Conservation (phyloP, 345 rosid genomes). For the Euphorbia tirucalli region DNA sequence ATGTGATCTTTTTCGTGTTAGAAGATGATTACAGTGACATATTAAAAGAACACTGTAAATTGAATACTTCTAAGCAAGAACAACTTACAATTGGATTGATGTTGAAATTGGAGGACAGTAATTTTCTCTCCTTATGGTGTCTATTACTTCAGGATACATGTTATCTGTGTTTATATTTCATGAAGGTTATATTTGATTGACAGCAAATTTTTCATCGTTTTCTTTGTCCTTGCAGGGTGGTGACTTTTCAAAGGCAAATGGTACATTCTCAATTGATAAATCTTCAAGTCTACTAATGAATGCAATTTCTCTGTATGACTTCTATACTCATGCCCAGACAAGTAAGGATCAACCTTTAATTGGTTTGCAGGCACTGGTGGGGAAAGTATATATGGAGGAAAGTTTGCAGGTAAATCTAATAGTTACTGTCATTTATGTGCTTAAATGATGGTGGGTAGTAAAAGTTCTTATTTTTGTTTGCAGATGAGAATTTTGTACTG, state of each 20-base stretch:
- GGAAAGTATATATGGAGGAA: conserved; percentile 96
- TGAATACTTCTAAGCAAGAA: not conserved
- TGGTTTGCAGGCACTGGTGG: conserved; percentile 99
- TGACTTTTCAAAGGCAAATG: conserved; percentile 76
- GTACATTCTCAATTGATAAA: conserved; percentile 45
- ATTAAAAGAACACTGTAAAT: not conserved
- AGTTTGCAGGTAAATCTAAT: conserved; percentile 68
- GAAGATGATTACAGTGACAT: not conserved
- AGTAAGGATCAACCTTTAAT: conserved; percentile 50
- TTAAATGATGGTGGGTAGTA: conserved; percentile 4
- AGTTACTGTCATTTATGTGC: not conserved
- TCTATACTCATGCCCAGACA: conserved; percentile 45
- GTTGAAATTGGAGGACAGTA: not conserved
- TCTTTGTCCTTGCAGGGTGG: conserved; percentile 68
- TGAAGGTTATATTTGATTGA: not conserved
- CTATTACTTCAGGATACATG: not conserved
- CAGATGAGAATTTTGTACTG: conserved; percentile 89
- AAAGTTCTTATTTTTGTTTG: conserved; percentile 19
- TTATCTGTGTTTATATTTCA: not conserved
- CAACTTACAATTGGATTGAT: not conserved
- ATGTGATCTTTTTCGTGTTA: not conserved
- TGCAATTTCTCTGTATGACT: conserved; percentile 39
- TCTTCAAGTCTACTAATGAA: conserved; percentile 19
- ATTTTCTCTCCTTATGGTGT: not conserved
- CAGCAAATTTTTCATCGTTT: conserved; percentile 5